Base-by-base conservation (phyloP, 2,329 filamentous ascomycete species). In the Calonectria naviculata region DNA sequence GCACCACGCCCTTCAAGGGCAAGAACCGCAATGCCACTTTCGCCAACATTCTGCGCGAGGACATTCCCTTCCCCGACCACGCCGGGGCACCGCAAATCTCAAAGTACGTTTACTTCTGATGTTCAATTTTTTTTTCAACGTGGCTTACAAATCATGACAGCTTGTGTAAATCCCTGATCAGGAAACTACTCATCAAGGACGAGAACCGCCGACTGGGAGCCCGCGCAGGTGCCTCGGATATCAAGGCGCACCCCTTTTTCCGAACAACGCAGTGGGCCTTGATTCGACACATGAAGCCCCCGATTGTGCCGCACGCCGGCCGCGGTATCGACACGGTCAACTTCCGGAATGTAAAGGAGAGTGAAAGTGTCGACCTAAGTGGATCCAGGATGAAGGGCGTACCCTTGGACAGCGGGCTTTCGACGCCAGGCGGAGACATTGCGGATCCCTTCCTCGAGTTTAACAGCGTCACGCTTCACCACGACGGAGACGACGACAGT, bases 21-120 rank as follows among this genome's bases (percentile, higher is more conserved):
- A 98, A 99, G 90, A 99, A 98, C 84, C 91, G 97, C 44, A 99
- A 98, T 79, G 95, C 95, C 17, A 99, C 97, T 0, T 99, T 99
- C 85, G 96, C 95, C 72, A 99, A 98, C 81, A 99, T 99, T 76
- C 84, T 99, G 73, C 89, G 95, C 65, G 97, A 99, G 82, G 97
- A 99, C 75, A 97, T 98, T 72, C 94, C 94, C 7, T 99, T 99
- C 84, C 95, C 97, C 0, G 97, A 99, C 79, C 93, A 97, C 76
- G 90, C 93, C 31, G 93, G 94, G 38, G 89, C 92, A 28, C 95
- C 95, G 7, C 94, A 94, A 82, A 94, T 97, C 70, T 97, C 95
- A 69, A 97, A 96, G 96, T 98, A 89, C 85, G 95, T 67, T 29
- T 26, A 3, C n/a, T 24, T 58, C 52, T 24, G 8, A 24, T 38